phyloP scores from a whole-genome alignment of 345 rosid species.

The Mercurialis annua region DNA sequence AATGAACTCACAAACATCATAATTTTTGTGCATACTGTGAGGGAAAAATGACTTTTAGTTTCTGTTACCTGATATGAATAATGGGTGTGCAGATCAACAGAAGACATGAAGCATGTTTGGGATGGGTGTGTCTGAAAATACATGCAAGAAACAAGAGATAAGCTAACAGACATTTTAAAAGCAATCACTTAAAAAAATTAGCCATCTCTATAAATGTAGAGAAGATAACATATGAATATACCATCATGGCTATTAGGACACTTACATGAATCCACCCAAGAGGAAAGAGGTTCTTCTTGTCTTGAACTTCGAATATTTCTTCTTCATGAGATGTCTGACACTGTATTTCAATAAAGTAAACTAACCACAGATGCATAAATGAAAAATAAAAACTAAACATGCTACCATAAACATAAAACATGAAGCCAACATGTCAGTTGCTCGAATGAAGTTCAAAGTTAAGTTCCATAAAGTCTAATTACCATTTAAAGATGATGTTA shows the following conservation, averaged over 20 bases:
- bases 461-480: neutral
- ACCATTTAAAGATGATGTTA: neutral
- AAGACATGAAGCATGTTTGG: conserved; percentile 98
- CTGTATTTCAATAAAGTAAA: conserved; percentile 32
- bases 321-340: conserved; percentile 90
- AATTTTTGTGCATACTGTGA: neutral
- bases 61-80: conserved; percentile 86
- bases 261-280: conserved; percentile 98
- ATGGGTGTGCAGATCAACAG: conserved; percentile 97
- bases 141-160: conserved; percentile 23
- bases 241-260: conserved; percentile 13
- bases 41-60: neutral
- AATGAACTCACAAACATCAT: neutral
- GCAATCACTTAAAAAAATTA: neutral
- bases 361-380: neutral
- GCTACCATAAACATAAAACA: neutral
- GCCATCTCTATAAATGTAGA: neutral
- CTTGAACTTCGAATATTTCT: conserved; percentile 94
- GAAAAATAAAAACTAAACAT: neutral
- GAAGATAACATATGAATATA: neutral
- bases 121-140: conserved; percentile 89
- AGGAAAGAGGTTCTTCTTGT: conserved; percentile 68
- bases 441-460: neutral
- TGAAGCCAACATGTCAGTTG: neutral
- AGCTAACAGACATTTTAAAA: neutral